Conservation (phyloP, 2,329 filamentous ascomycete species). For the Aspergillus amoenus region DNA sequence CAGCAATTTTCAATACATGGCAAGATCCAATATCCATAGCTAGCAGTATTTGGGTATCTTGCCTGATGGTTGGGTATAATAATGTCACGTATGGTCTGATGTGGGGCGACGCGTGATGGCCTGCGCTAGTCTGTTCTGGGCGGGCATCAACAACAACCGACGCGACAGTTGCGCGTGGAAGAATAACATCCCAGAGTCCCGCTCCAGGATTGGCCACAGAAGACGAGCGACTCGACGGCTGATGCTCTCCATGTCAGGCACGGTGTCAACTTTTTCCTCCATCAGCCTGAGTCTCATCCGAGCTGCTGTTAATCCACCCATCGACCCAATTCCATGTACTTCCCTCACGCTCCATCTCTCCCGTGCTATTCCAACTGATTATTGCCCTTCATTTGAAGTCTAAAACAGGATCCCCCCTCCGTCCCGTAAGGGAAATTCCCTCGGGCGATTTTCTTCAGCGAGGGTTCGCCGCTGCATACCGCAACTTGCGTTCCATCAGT, state of each 20-base stretch:
- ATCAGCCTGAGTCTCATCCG: background rate
- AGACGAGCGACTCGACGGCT: slow-evolving; percentile 5
- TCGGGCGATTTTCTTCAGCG: slow-evolving; percentile 22
- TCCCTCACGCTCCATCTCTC: slow-evolving; percentile 4
- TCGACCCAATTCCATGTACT: background rate
- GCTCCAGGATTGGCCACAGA: slow-evolving; percentile 16
- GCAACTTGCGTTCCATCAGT: slow-evolving; percentile 23
- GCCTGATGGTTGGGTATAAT: background rate
- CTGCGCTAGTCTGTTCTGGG: slow-evolving; percentile 26
- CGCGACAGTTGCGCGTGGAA: slow-evolving; percentile 26
- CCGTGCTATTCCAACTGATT: slow-evolving; percentile 2
- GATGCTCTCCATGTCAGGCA: slow-evolving; percentile 10
- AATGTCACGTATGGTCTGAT: slow-evolving; percentile 11
- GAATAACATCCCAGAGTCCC: slow-evolving; percentile 21
- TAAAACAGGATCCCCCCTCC: slow-evolving; percentile 10
- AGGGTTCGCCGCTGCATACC: slow-evolving; percentile 24
- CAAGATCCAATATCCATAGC: too few relatives aligned
- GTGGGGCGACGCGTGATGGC: slow-evolving; percentile 26
- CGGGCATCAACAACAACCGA: slow-evolving; percentile 32
- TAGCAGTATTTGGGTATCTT: background rate
- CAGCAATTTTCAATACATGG: too few relatives aligned
- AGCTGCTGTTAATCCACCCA: background rate
- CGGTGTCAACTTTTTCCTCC: slow-evolving; percentile 12
- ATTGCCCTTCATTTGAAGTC: slow-evolving; percentile 5
- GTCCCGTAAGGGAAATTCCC: slow-evolving; percentile 21